phyloP scores from a whole-genome alignment of 192 early-diverging fungal species.

The Backusella morwellensis region DNA sequence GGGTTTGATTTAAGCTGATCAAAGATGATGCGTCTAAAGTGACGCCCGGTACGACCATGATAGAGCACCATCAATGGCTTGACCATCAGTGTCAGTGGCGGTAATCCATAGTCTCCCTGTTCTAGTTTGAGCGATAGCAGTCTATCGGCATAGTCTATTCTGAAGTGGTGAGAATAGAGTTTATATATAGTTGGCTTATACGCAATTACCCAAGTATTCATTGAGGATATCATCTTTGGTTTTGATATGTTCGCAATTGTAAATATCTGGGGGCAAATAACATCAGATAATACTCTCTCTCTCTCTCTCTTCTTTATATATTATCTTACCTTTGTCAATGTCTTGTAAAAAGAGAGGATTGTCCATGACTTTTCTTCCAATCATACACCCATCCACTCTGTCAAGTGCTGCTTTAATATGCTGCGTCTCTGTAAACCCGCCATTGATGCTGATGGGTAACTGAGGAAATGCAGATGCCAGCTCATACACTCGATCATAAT shows the following conservation, averaged over 20 bases:
- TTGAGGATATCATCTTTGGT: constrained; percentile 29
- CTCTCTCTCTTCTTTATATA: no score
- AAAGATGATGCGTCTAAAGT: constrained; percentile 35
- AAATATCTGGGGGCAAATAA: background rate
- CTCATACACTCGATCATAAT: constrained; percentile 57
- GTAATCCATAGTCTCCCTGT: constrained; percentile 25
- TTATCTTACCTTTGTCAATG: constrained; percentile 48
- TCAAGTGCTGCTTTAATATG: constrained; percentile 46
- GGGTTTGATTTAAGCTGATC: background rate
- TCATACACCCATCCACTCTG: constrained; percentile 64
- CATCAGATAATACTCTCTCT: no score
- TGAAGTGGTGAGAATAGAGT: no score
- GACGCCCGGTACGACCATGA: constrained; percentile 31
- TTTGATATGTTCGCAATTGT: constrained; percentile 23
- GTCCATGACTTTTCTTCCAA: constrained; percentile 69
- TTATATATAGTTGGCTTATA: background rate
- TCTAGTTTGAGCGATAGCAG: background rate
- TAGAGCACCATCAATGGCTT: constrained; percentile 44
- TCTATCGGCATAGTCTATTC: constrained; percentile 10
- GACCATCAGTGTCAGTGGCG: constrained; percentile 38
- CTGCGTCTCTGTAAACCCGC: constrained; percentile 57
- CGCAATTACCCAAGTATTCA: constrained; percentile 35
- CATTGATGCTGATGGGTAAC: constrained; percentile 61
- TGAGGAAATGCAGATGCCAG: constrained; percentile 54
- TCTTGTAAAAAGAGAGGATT: constrained; percentile 64